Evolutionary conservation across 1,284 basidiomycete species (phyloP), one percentile per base, ranked within the genome.

Genomic region (Taiwanofungus camphoratus): DNA sequence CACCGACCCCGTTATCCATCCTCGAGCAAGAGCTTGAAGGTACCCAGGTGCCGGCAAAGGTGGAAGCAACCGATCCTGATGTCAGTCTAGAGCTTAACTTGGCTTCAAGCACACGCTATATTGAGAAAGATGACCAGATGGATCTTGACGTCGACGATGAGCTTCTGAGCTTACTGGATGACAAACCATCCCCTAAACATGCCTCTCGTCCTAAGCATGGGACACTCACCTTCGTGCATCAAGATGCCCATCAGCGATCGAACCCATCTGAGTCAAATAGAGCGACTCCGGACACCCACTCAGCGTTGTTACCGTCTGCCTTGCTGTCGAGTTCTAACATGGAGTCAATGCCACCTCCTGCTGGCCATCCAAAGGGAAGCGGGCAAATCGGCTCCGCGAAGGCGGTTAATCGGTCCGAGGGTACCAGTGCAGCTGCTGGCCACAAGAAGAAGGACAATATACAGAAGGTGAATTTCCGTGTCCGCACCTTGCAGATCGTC

Each of bases 91-190:
- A 63, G 41, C 51, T 55, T 11, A 61, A 60, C 34, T 45, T 61
- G 12, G 58, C 54, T 9, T 52, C 50, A 2, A 48, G 46, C 21
- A 46, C 47, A 8, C 48, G 54, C 5, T 59, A 62, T 36, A 52
- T 58, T 4, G 64, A 65, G 36, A 52, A 49, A 23, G 67, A 68
- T 33, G 66, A 69, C 39, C 67, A 70, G 33, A 66, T 70, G 33
- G 72, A 74, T 45, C 53, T 75, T 29, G 83, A 87, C 44, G 76
- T 87, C 2, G 84, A 87, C 39, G 77, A 82, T 48, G 84, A 86
- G 61, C 59, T 86, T 37, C 66, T 86, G 46, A 82, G 79, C 53
- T 64, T 86, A 16, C 62, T 87, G 32, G 79, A 79, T 50, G 60
- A 61, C 34, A 47, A 52, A 21, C 51, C 54, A 15, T 51, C 49